These are phyloP conservation scores for Salvia hispanica DNA, from an alignment of 257 asterid species.

Conservation along the genomic window DNA sequence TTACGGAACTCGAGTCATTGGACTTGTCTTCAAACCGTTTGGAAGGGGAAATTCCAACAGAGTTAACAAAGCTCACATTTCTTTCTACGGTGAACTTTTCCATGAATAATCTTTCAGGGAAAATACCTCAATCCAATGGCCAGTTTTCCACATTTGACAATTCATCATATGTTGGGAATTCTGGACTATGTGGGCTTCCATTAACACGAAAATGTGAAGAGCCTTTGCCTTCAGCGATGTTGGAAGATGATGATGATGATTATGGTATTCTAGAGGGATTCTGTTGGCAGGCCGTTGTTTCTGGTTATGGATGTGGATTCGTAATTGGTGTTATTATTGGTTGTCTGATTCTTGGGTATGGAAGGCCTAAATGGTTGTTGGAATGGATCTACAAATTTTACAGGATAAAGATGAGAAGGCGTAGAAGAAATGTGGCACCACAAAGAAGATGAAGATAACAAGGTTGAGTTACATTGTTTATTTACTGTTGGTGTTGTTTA, in stretches of 20 bases:
- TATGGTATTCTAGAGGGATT: not conserved
- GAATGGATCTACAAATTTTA: not conserved
- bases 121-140: too few relatives aligned
- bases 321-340: not conserved
- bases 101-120: too few relatives aligned
- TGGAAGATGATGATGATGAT: not conserved
- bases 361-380: not conserved
- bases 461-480: not conserved
- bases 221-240: not conserved
- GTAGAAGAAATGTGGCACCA: not conserved
- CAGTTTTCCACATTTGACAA: too few relatives aligned
- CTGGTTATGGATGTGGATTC: not conserved
- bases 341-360: not conserved
- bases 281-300: conserved; percentile 3
- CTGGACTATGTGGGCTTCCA: too few relatives aligned
- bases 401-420: not conserved
- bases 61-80: too few relatives aligned
- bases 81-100: too few relatives aligned
- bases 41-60: not conserved
- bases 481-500: too few relatives aligned
- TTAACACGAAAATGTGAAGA: not conserved
- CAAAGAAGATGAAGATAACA: not conserved
- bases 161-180: too few relatives aligned
- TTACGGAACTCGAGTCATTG: not conserved
- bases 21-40: not conserved